These are phyloP conservation scores for Platanus orientalis DNA, from an alignment of 164 flowering plant species.

Conservation along the genomic window DNA sequence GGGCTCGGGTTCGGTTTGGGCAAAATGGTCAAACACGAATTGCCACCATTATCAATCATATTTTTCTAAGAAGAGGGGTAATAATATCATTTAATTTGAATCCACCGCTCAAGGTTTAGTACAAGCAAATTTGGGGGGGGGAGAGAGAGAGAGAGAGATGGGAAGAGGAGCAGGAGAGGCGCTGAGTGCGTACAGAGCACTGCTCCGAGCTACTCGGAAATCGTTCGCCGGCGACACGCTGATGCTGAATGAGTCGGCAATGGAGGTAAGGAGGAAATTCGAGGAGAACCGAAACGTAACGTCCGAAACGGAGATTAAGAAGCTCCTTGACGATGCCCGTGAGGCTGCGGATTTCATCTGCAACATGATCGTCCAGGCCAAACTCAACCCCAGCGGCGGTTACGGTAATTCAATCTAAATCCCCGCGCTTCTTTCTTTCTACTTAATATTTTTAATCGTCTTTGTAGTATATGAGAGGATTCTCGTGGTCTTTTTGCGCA, in stretches of 20 bases:
- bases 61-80: no score
- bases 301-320: constrained; percentile 49
- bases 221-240: constrained; percentile 68
- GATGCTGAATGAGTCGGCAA: constrained; percentile 65
- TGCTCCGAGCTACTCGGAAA: constrained; percentile 70
- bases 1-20: no score
- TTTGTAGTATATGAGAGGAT: no score
- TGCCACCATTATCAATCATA: no score
- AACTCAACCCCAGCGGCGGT: constrained; percentile 59
- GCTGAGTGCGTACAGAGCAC: constrained; percentile 60
- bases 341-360: constrained; percentile 77
- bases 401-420: constrained; percentile 46
- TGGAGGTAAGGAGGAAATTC: constrained; percentile 64
- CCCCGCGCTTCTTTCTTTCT: background rate
- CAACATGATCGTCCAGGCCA: constrained; percentile 88
- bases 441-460: no score
- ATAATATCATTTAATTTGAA: no score
- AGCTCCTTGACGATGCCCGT: constrained; percentile 66
- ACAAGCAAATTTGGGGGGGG: no score
- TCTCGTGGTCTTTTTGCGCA: background rate
- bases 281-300: constrained; percentile 67
- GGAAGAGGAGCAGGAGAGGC: constrained; percentile 30
- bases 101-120: no score
- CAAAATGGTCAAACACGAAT: no score
- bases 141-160: constrained; percentile 1